Evolutionary conservation across 192 early-diverging fungal genomes (phyloP).

Genomic region (Mortierella antarctica): DNA sequence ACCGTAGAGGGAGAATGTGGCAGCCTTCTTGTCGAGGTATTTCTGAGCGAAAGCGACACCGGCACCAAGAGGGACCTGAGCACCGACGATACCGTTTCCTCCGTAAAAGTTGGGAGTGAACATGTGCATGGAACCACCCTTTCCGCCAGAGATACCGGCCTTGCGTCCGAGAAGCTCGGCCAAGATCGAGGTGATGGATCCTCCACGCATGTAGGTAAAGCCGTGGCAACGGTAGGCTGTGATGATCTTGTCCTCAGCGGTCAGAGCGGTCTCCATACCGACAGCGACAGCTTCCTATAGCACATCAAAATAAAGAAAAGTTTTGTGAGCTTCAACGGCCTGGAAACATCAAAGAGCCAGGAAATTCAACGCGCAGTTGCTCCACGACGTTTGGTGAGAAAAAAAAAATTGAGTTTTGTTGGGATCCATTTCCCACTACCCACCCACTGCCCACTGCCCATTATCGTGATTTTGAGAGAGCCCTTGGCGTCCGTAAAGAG

Average conservation of each 20-base stretch:
- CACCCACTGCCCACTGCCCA: too few relatives aligned
- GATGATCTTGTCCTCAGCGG: slow-evolving; percentile 90
- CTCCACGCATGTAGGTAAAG: slow-evolving; percentile 91
- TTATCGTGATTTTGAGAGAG: too few relatives aligned
- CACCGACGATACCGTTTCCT: slow-evolving; percentile 99
- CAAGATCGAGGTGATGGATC: slow-evolving; percentile 68
- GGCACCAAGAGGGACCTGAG: slow-evolving; percentile 90
- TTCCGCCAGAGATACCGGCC: slow-evolving; percentile 90
- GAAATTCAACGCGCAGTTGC: slow-evolving; percentile 3
- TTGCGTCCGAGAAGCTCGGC: slow-evolving; percentile 87
- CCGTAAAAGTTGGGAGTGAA: slow-evolving; percentile 96
- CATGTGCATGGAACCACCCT: slow-evolving; percentile 99
- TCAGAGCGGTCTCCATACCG: slow-evolving; percentile 94
- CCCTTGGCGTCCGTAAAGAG: too few relatives aligned
- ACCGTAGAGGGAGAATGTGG: slow-evolving; percentile 94
- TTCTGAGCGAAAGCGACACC: slow-evolving; percentile 94
- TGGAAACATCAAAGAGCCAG: not conserved
- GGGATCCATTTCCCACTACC: slow-evolving; percentile 9
- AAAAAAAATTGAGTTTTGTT: slow-evolving; percentile 38
- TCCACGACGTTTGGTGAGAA: slow-evolving; percentile 2
- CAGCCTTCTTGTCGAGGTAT: slow-evolving; percentile 80
- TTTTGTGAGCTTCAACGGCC: not conserved
- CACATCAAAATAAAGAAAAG: not conserved
- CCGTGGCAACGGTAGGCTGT: slow-evolving; percentile 99
- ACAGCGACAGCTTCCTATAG: slow-evolving; percentile 87